Conservation (phyloP, 768 basidiomycete species). For the Lentinus brumalis region DNA sequence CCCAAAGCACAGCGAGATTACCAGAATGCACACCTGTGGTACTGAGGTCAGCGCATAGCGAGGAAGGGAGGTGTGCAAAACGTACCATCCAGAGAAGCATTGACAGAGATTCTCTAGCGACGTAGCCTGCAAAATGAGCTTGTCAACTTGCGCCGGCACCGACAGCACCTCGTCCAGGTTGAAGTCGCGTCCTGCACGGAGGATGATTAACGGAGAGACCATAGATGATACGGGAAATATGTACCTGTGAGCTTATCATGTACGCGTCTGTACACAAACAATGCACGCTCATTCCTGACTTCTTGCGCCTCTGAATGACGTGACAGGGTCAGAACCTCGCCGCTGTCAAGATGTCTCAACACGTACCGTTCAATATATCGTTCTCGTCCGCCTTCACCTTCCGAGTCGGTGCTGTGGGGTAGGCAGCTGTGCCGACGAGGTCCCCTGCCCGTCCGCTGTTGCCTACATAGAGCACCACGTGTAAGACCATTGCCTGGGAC, state of each 20-base stretch:
- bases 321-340: not conserved
- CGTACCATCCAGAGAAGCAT: constrained; percentile 93
- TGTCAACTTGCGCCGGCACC: constrained; percentile 87
- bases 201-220: not conserved
- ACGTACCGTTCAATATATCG: constrained; percentile 86
- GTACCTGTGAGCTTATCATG: constrained; percentile 91
- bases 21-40: constrained; percentile 76
- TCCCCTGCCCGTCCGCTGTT: constrained; percentile 38
- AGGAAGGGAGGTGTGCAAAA: not conserved
- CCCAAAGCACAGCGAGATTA: constrained; percentile 32
- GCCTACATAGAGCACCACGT: not conserved
- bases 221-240: constrained; percentile 20
- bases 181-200: constrained; percentile 80
- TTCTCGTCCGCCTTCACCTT: constrained; percentile 91
- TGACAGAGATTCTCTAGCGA: constrained; percentile 95
- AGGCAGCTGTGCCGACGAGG: constrained; percentile 63
- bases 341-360: not conserved
- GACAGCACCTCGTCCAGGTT: constrained; percentile 75
- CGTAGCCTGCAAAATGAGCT: constrained; percentile 90
- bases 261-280: constrained; percentile 93
- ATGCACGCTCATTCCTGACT: constrained; percentile 86
- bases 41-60: not conserved
- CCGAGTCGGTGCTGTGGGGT: constrained; percentile 78
- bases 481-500: not conserved
- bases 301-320: constrained; percentile 63